phyloP scores from a whole-genome alignment of 192 early-diverging fungal genomes.

The Diversispora eburnea region DNA sequence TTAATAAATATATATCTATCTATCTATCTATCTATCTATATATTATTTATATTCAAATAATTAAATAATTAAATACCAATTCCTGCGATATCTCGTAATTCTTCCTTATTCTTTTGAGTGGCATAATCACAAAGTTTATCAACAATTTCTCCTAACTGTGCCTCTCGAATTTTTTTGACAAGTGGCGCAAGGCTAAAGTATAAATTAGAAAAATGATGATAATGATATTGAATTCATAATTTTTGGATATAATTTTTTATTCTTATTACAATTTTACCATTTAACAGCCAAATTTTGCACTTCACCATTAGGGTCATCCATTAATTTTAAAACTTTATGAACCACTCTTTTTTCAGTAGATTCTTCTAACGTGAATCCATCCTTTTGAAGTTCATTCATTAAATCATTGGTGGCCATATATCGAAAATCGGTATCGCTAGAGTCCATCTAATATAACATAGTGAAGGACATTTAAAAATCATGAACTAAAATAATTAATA shows the following conservation, averaged over 20 bases:
- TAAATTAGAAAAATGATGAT: neutral
- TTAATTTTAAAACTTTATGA: conserved; percentile 47
- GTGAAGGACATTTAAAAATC: neutral
- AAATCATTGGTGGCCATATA: conserved; percentile 85
- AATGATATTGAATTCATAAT: neutral
- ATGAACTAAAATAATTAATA: neutral
- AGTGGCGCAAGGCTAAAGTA: conserved; percentile 67
- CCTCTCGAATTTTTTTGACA: conserved; percentile 67
- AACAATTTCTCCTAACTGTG: conserved; percentile 63
- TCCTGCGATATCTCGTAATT: conserved; percentile 76
- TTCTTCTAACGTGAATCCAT: conserved; percentile 53
- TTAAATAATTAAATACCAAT: conserved; percentile 52
- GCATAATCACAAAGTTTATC: conserved; percentile 63
- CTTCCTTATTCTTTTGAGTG: conserved; percentile 57
- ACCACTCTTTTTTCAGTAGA: conserved; percentile 64
- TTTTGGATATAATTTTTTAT: neutral
- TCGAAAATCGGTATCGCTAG: conserved; percentile 76
- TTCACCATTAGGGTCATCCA: conserved; percentile 81
- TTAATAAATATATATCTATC: too few species aligned
- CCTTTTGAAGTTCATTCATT: conserved; percentile 65
- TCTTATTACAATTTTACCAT: conserved; percentile 40
- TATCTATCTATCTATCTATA: too few species aligned
- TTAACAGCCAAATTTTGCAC: conserved; percentile 80
- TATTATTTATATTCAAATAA: neutral
- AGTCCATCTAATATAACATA: conserved; percentile 44